Evolutionary conservation across 1,284 basidiomycete genomes (phyloP), one percentile per base, ranked within the genome.

Genomic region (Cystobasidium pallidum): DNA sequence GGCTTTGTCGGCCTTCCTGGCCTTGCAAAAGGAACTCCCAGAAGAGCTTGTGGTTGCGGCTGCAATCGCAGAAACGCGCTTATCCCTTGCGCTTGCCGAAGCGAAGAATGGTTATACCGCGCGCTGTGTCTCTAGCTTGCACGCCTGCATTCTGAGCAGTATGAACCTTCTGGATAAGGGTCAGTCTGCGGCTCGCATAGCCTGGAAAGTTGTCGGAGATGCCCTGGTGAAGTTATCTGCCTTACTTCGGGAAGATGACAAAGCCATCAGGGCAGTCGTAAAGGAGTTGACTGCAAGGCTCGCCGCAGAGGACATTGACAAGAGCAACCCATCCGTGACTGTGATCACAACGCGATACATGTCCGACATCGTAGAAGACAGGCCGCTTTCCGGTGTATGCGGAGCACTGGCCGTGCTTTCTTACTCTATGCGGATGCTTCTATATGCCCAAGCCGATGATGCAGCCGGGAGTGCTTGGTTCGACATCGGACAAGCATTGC

Each of bases 191-290:
- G 73, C 80, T 85, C 47, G 87, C 86, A 4, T 92, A 26, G 88
- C 86, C 0, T 98, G 95, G 94, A 99, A 98, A 81, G 83, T 88
- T 2, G 84, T 89, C 11, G 90, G 87, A 0, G 95, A 99, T 80
- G 88, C 89, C 0, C 81, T 91, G 2, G 88, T 88, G 34, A 75
- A 45, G 59, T 73, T 64, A 58, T 74, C 43, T 21, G 73, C 66
- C 65, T 41, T 49, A 58, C 61, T 32, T 3, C 6, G 32, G 0
- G 32, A 58, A 19, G 67, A 73, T 10, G 19, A 24, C 17, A 26
- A 47, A 17, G 32, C n/a, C 45, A 28, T 39, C 6, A 43, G 45
- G 24, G 45, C 62, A 13, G 26, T 72, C 1, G 43, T 63, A 10
- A 49, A 61, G 7, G 26, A 34, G 4, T 58, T 78, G 2, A 47